Evolutionary conservation across 106 monocot species (phyloP).

Genomic region (Vanilla planifolia): DNA sequence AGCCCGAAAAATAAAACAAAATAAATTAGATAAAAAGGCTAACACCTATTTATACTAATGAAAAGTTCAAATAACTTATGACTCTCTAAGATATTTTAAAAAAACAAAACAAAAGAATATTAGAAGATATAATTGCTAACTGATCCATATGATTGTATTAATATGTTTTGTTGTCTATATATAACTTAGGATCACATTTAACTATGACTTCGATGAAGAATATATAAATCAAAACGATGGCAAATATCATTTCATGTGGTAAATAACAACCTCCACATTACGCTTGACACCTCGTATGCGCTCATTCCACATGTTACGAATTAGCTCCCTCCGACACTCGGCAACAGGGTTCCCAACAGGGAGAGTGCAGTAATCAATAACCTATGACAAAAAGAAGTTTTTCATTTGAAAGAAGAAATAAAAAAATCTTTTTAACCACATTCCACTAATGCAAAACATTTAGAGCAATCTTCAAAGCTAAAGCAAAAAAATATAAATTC

Average conservation of each 20-base stretch:
- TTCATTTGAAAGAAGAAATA: background rate
- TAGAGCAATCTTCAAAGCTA: background rate
- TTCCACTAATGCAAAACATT: background rate
- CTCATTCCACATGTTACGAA: conserved; percentile 99
- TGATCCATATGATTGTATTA: no score
- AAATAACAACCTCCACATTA: conserved; percentile 80
- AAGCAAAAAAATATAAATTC: no score
- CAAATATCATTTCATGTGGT: background rate
- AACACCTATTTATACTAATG: no score
- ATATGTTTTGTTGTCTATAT: no score
- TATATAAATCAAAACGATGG: background rate
- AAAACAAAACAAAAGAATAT: no score
- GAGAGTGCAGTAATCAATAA: conserved; percentile 97
- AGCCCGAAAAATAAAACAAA: no score
- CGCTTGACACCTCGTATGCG: conserved; percentile 86
- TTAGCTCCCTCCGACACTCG: conserved; percentile 73
- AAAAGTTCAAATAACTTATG: no score
- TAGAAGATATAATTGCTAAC: no score
- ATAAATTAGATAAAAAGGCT: no score
- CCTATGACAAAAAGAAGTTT: conserved; percentile 32
- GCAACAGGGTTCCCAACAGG: conserved; percentile 62
- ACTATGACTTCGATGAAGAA: no score
- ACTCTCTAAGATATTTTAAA: no score
- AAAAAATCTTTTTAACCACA: background rate
- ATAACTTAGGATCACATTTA: no score